phyloP scores from a whole-genome alignment of 1,284 basidiomycete species.

The Apiotrichum laibachii region DNA sequence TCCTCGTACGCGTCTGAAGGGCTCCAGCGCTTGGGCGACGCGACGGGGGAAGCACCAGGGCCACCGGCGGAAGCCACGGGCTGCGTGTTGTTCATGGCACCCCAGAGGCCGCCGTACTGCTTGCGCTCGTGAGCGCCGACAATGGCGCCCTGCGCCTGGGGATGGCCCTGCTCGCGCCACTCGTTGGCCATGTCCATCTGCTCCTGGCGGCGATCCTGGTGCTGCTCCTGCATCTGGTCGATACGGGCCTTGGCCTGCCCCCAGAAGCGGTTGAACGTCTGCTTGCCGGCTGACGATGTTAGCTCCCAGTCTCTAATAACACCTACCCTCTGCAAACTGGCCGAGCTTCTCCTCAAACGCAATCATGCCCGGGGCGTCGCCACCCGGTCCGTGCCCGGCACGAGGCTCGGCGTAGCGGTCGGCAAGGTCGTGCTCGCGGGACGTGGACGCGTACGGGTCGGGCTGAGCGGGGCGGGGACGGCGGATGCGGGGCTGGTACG shows the following conservation, averaged over 20 bases:
- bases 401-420: constrained; percentile 11
- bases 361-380: constrained; percentile 35
- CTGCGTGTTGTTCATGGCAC: not conserved
- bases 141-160: not conserved
- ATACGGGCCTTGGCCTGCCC: constrained; percentile 42
- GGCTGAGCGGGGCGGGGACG: constrained; percentile 19
- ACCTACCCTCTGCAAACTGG: constrained; percentile 45
- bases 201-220: constrained; percentile 11
- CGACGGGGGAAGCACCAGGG: not conserved
- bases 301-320: not conserved
- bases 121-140: constrained; percentile 3
- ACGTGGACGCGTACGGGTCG: constrained; percentile 9
- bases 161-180: constrained; percentile 7
- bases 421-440: constrained; percentile 10
- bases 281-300: constrained; percentile 35
- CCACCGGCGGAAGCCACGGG: not conserved
- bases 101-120: not conserved
- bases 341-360: constrained; percentile 46
- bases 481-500: constrained; percentile 48
- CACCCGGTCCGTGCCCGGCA: not conserved
- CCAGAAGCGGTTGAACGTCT: constrained; percentile 45
- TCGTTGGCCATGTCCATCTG: constrained; percentile 5
- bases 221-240: constrained; percentile 34
- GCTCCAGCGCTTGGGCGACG: constrained; percentile 36
- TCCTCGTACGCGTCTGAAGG: constrained; percentile 46